These are phyloP conservation scores for Ambispora gerdemannii DNA, from an alignment of 192 early-diverging fungal species.

Conservation along the genomic window DNA sequence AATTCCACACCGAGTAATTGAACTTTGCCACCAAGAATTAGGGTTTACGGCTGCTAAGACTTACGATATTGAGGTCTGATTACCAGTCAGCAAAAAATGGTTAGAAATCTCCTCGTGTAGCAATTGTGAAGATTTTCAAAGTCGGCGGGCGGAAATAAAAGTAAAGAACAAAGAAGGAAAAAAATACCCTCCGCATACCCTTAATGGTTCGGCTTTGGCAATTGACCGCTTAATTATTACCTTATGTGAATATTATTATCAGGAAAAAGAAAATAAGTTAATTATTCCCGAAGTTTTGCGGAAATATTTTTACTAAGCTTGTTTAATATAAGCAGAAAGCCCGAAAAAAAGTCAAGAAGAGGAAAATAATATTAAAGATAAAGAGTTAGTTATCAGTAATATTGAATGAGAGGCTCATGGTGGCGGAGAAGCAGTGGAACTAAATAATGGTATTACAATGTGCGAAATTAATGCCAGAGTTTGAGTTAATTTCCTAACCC, in stretches of 20 bases:
- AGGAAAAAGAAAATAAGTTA: slow-evolving; percentile 18
- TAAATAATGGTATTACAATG: too few species aligned
- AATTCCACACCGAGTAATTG: slow-evolving; percentile 20
- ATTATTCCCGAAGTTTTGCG: background rate
- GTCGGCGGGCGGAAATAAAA: slow-evolving; percentile 7
- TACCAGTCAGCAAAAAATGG: slow-evolving; percentile 15
- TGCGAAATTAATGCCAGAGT: too few species aligned
- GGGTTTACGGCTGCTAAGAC: slow-evolving; percentile 15
- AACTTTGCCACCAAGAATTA: slow-evolving; percentile 22
- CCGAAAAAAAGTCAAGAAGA: too few species aligned
- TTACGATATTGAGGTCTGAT: slow-evolving; percentile 25
- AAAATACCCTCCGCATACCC: slow-evolving; percentile 18
- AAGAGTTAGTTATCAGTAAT: too few species aligned
- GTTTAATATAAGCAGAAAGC: too few species aligned
- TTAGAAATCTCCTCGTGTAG: slow-evolving; percentile 22
- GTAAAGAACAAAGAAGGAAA: slow-evolving; percentile 1
- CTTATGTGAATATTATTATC: slow-evolving; percentile 18
- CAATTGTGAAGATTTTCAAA: slow-evolving; percentile 28
- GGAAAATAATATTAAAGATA: too few species aligned
- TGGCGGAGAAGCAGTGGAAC: too few species aligned
- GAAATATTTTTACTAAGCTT: slow-evolving; percentile 13
- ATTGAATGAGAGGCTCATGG: too few species aligned
- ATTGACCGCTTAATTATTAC: slow-evolving; percentile 20
- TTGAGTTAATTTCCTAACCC: too few species aligned
- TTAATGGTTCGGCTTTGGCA: slow-evolving; percentile 19